These are phyloP conservation scores for Cryptomeria japonica DNA, from an alignment of 75 land plant genomes.

Conservation along the genomic window DNA sequence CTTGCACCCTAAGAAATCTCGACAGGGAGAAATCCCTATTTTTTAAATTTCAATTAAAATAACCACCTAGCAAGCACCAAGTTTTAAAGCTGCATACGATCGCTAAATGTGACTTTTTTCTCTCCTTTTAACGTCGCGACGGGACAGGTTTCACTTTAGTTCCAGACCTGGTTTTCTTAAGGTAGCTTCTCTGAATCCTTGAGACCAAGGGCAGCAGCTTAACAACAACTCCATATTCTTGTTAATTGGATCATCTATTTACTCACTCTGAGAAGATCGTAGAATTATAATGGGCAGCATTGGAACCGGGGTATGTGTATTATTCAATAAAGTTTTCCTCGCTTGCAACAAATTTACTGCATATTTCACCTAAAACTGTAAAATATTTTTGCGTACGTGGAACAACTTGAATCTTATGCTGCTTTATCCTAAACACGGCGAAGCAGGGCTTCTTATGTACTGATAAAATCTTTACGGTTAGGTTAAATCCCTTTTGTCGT, in stretches of 20 bases:
- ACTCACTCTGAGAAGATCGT: neutral
- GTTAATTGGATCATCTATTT: neutral
- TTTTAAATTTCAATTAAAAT: neutral
- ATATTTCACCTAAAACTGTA: neutral
- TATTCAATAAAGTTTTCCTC: neutral
- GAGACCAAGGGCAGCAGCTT: neutral
- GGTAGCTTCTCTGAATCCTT: neutral
- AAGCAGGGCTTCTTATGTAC: neutral
- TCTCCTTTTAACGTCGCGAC: neutral
- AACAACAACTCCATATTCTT: neutral
- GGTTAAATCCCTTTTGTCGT: neutral
- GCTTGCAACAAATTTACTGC: neutral
- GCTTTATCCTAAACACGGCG: neutral
- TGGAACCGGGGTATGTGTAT: constrained; percentile 7
- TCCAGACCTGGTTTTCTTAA: neutral
- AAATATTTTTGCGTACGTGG: neutral
- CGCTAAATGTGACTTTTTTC: neutral
- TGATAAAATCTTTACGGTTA: neutral
- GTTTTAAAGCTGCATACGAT: too few relatives aligned
- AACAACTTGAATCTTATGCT: neutral
- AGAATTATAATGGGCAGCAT: constrained; percentile 4
- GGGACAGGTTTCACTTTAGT: neutral
- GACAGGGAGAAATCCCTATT: neutral
- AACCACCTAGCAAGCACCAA: neutral
- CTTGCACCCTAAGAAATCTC: neutral